Conservation (phyloP, 345 rosid species). For the Heritiera fomes region DNA sequence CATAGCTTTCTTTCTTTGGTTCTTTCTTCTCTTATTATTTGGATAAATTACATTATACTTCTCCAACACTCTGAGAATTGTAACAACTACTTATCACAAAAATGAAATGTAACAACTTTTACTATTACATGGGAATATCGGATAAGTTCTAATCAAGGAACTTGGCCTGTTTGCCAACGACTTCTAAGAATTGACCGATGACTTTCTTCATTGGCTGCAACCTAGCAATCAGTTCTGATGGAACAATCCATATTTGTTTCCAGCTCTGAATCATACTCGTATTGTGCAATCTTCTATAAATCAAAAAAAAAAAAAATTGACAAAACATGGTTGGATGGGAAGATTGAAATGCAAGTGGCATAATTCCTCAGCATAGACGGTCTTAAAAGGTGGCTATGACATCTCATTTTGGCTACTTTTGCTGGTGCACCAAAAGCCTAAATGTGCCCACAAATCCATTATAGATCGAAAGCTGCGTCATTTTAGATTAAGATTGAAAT, state of each 20-base stretch:
- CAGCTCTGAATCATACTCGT: background rate
- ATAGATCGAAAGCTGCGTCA: background rate
- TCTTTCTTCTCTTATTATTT: background rate
- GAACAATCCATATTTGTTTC: background rate
- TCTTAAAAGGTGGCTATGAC: background rate
- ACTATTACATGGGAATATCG: no score
- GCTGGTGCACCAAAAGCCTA: background rate
- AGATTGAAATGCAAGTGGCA: conserved; percentile 6
- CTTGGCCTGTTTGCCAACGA: background rate
- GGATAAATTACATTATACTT: no score
- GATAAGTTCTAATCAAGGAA: background rate
- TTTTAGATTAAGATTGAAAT: background rate
- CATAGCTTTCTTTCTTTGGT: background rate
- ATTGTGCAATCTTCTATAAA: background rate
- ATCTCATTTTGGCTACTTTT: conserved; percentile 1
- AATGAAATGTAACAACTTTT: no score
- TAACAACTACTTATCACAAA: background rate
- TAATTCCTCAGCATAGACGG: background rate
- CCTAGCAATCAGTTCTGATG: background rate
- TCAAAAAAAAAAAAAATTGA: background rate
- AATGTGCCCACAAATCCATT: background rate
- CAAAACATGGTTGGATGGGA: background rate
- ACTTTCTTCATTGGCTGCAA: conserved; percentile 6
- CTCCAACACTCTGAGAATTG: background rate
- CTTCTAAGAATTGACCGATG: background rate